Evolutionary conservation across 352 stramenopile species (phyloP), one percentile per base, ranked within the genome.

Genomic region (Blastocystis sp.): DNA sequence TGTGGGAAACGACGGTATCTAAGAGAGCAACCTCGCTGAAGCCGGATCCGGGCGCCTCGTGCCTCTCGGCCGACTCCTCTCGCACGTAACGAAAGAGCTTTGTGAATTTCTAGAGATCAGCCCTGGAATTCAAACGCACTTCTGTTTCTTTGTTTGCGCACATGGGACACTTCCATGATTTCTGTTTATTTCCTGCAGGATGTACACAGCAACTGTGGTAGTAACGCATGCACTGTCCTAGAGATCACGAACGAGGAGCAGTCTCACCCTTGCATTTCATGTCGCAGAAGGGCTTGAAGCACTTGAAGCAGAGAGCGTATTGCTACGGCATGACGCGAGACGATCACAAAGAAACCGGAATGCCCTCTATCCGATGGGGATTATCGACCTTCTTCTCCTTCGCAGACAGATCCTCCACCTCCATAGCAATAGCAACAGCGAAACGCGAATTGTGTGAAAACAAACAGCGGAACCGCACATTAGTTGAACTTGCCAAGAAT

Each of bases 401-500:
- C 45, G 45, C 45, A 55, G 45, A 16, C 9, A 55, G 45, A 55
- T 55, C 45, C 45, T 55, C 45, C 6, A 55, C 45, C 16, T 55
- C 45, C 45, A 55, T 55, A 16, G 45, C 9, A 55, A 16, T 19
- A 6, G 45, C n/a, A n/a, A n/a, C n/a, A n/a, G n/a, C n/a, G n/a
- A n/a, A n/a, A n/a, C n/a, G n/a, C 16, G 16, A 16, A 55, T 16
- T 55, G 45, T 6, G 16, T 67, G 12, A 13, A 29, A 89, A 89
- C 63, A 89, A 61, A 77, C 37, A 89, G 29, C 29, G 9, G 16
- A 69, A 69, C 62, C 29, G 35, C 19, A 65, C 29, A 67, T 35
- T 89, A 89, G 31, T 80, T 65, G 35, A 89, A 89, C 60, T 89
- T 89, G 29, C 79, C 79, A 16, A 89, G 67, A 80, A 89, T 80